phyloP scores from a whole-genome alignment of 139 green algal species.

The Volvox africanus region DNA sequence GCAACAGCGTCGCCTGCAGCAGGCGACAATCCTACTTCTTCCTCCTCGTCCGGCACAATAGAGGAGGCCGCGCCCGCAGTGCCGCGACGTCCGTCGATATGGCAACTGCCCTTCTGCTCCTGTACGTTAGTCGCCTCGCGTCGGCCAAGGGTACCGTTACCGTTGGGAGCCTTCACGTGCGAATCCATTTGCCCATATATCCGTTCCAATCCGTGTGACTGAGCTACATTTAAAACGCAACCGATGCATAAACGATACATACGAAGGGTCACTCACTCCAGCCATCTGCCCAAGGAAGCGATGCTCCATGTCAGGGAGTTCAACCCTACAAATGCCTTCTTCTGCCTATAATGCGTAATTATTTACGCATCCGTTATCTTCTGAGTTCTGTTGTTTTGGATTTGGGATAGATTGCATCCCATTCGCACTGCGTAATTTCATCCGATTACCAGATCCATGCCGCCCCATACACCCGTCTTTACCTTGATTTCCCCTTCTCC shows the following conservation, averaged over 20 bases:
- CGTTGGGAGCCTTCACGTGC: background rate
- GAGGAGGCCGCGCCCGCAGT: background rate
- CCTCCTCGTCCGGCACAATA: background rate
- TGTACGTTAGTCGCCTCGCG: background rate
- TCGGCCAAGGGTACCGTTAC: background rate
- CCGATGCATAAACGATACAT: background rate
- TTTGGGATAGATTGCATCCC: background rate
- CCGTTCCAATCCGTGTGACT: background rate
- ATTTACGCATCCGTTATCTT: background rate
- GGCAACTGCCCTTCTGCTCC: conserved; percentile 11
- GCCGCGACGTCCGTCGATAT: background rate
- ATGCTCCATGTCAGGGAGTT: background rate
- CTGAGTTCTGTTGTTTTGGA: background rate
- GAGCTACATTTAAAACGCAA: background rate
- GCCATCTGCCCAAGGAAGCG: background rate
- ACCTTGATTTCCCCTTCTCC: background rate
- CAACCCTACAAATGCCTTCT: too few species aligned
- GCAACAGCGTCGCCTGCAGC: background rate
- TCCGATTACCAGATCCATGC: background rate
- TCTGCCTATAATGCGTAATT: too few species aligned
- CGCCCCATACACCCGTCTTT: background rate
- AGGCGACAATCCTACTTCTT: background rate
- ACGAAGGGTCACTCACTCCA: too few species aligned
- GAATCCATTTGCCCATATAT: background rate
- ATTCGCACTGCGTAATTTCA: background rate